A percentile compares a stretch with the other conserved stretches of the same genome.
Evolutionary conservation across 2,329 filamentous ascomycete species (phyloP).

Genomic region (Monosporascus cannonballus): DNA sequence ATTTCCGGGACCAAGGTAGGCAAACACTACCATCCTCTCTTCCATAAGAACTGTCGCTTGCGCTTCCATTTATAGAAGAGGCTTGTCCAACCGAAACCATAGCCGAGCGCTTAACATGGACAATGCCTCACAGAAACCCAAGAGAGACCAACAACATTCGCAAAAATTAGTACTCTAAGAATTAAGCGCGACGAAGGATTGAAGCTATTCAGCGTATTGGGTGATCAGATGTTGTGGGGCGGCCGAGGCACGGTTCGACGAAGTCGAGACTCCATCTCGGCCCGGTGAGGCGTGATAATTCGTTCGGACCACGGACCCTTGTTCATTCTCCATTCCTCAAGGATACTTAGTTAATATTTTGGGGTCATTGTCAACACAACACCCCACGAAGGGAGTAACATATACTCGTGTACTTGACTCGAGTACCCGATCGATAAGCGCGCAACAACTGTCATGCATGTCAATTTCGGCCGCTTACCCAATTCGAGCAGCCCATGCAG

Average conservation of each 20-base stretch:
- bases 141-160: conserved; percentile 1
- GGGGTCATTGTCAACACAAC: neutral
- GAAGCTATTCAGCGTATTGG: conserved; percentile 9
- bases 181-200: conserved; percentile 12
- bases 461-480: neutral
- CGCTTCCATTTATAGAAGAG: conserved; percentile 5
- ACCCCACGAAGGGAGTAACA: neutral
- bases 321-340: neutral
- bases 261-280: conserved; percentile 16
- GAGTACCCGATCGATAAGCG: neutral
- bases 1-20: neutral
- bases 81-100: conserved; percentile 4
- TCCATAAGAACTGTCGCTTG: conserved; percentile 6
- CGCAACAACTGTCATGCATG: neutral
- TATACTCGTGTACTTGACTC: neutral
- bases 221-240: conserved; percentile 11
- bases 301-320: conserved; percentile 8
- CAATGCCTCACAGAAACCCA: conserved; percentile 4
- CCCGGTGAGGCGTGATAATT: conserved; percentile 9
- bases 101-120: conserved; percentile 8
- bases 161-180: conserved; percentile 1
- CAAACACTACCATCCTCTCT: conserved; percentile 3
- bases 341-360: neutral
- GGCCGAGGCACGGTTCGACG: neutral
- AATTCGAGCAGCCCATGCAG: neutral